Conservation (phyloP, 2,329 filamentous ascomycete genomes). For the Paracamarosporium sp. region DNA sequence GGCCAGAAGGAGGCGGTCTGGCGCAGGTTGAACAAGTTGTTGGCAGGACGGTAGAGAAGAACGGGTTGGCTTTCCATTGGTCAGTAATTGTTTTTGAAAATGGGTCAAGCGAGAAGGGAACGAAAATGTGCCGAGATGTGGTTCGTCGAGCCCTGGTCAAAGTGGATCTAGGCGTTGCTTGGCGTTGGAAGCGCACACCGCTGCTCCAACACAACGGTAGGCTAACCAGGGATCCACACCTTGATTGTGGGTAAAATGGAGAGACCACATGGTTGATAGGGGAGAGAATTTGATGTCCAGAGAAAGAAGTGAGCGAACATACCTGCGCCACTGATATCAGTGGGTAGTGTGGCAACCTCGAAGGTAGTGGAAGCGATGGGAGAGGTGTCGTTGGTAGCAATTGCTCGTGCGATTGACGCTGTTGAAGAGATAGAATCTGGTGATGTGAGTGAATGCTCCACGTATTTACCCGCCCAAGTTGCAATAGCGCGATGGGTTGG, state of each 20-base stretch:
- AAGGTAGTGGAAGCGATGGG: constrained; percentile 5
- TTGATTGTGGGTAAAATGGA: not conserved
- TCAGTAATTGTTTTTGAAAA: constrained; percentile 7
- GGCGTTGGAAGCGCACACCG: constrained; percentile 6
- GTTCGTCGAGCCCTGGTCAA: not conserved
- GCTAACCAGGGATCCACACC: constrained; percentile 1
- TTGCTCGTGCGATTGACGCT: not conserved
- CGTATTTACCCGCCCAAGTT: not conserved
- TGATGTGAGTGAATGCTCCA: constrained; percentile 1
- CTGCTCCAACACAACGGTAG: constrained; percentile 5
- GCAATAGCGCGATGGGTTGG: not conserved
- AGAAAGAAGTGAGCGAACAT: not conserved
- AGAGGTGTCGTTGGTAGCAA: constrained; percentile 1
- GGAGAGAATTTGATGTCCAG: not conserved
- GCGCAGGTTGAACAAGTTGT: constrained; percentile 26
- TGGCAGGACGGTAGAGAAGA: constrained; percentile 4
- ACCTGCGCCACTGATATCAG: constrained; percentile 1
- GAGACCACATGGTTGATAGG: not conserved
- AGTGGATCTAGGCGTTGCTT: constrained; percentile 3
- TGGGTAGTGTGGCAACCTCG: not conserved
- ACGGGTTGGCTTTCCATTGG: constrained; percentile 5
- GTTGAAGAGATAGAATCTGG: constrained; percentile 9
- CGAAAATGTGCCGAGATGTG: constrained; percentile 3
- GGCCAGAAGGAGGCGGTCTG: constrained; percentile 30
- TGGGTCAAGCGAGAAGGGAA: not conserved